Evolutionary conservation across 2,329 filamentous ascomycete species (phyloP), one percentile per base, ranked within the genome.

Genomic region (Elsinoe australis): DNA sequence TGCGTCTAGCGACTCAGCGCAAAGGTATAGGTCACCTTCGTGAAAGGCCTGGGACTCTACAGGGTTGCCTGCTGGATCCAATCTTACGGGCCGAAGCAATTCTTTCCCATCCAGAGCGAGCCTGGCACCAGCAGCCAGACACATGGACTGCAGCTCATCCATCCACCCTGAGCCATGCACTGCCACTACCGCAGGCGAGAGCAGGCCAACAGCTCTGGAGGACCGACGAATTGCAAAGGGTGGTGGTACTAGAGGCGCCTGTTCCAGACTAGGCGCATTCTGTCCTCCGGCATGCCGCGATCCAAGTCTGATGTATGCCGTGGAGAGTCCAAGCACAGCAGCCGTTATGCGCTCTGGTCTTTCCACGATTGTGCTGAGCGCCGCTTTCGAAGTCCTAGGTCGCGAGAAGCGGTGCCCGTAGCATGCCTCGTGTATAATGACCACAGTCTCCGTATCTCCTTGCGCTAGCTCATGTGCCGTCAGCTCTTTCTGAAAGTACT

Each of bases 131-230:
- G 90, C 88, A 35, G 78, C 72, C 24, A 87, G 76, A 62, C 92
- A 96, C 83, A 96, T 87, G 5, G 75, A 71, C 64, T 82, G 84
- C 41, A 98, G 69, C 61, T 96, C 90, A 46, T 85, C 80, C 89
- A 96, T 95, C 90, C 90, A 95, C 54, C 85, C 85, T 2, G 72
- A 75, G 0, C 90, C 90, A 67, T 98, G 92, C 0, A 98, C 88
- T 61, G 90, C 87, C 5, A 87, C 90, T 5, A 96, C 89, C 1
- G 82, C 82, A 2, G 79, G 75, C 2, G 87, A 87, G 14, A 75
- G 77, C 24, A 98, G 72, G 4, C 85, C 69, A 47, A 95, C 65
- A 5, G 72, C 75, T 7, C 92, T 77, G 5, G 75, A 74, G 0
- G 89, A 92, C 66, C 89, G 94, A 52, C 79, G 78, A 56, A 98